These are phyloP conservation scores for Rhinocladiella mackenziei DNA, from an alignment of 2,329 filamentous ascomycete species.

Conservation along the genomic window DNA sequence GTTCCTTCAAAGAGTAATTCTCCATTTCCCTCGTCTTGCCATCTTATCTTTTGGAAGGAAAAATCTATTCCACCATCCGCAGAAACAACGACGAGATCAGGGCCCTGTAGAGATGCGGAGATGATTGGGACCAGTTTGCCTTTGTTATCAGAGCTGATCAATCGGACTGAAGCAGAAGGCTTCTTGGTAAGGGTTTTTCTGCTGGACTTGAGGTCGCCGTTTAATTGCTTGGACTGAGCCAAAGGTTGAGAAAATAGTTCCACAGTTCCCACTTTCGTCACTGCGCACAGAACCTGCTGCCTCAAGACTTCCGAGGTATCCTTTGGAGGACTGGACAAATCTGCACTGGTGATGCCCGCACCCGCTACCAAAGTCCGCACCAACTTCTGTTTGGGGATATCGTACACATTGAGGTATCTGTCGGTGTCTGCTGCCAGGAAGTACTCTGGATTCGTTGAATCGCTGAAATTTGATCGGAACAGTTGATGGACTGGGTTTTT, in stretches of 20 bases:
- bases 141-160: conserved; percentile 42
- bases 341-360: conserved; percentile 42
- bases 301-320: conserved; percentile 20
- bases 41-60: conserved; percentile 48
- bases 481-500: conserved; percentile 48
- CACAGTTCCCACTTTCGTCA: conserved; percentile 47
- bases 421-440: conserved; percentile 50
- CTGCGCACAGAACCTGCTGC: conserved; percentile 43
- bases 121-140: conserved; percentile 41
- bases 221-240: conserved; percentile 33
- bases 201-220: conserved; percentile 32
- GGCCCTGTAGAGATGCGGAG: conserved; percentile 43
- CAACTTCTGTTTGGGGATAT: conserved; percentile 41
- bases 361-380: conserved; percentile 48
- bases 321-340: conserved; percentile 35
- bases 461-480: conserved; percentile 39
- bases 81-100: conserved; percentile 47
- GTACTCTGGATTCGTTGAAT: conserved; percentile 31
- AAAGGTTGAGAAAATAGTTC: conserved; percentile 51
- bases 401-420: conserved; percentile 50
- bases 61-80: conserved; percentile 49
- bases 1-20: conserved; percentile 42
- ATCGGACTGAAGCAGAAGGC: conserved; percentile 44
- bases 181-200: conserved; percentile 42
- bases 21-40: conserved; percentile 45